phyloP scores from a whole-genome alignment of 1,284 basidiomycete species.

The Apiotrichum sp. region DNA sequence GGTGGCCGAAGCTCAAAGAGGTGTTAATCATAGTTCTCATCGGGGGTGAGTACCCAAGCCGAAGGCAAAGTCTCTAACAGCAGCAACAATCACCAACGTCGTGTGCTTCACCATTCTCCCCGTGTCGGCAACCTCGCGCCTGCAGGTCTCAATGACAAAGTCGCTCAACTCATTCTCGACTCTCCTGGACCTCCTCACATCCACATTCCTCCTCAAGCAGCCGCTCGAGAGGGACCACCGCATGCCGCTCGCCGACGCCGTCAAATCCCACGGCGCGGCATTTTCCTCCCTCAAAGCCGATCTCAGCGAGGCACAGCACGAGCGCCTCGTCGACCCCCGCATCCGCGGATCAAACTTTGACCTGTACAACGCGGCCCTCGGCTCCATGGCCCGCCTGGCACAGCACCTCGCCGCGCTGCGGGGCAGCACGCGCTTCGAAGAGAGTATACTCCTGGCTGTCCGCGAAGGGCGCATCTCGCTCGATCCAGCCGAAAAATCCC shows the following conservation, averaged over 20 bases:
- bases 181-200: constrained; percentile 69
- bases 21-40: constrained; percentile 70
- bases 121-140: constrained; percentile 71
- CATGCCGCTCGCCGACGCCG: constrained; percentile 63
- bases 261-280: constrained; percentile 73
- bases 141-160: constrained; percentile 73
- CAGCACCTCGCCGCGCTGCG: constrained; percentile 84
- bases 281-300: constrained; percentile 81
- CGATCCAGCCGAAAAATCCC: constrained; percentile 17
- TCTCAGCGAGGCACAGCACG: constrained; percentile 73
- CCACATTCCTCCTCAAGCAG: constrained; percentile 71
- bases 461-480: constrained; percentile 54
- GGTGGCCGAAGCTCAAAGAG: constrained; percentile 62
- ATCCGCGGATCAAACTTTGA: constrained; percentile 50
- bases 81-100: constrained; percentile 65
- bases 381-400: constrained; percentile 74
- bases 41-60: constrained; percentile 49
- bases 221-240: constrained; percentile 25
- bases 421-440: constrained; percentile 73
- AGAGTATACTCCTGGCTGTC: constrained; percentile 65
- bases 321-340: constrained; percentile 57
- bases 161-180: constrained; percentile 83
- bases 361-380: constrained; percentile 77
- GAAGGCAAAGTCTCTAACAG: not conserved
- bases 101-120: constrained; percentile 80